Evolutionary conservation across 305 asterid genomes (phyloP).

Genomic region (Plantago lanceolata): DNA sequence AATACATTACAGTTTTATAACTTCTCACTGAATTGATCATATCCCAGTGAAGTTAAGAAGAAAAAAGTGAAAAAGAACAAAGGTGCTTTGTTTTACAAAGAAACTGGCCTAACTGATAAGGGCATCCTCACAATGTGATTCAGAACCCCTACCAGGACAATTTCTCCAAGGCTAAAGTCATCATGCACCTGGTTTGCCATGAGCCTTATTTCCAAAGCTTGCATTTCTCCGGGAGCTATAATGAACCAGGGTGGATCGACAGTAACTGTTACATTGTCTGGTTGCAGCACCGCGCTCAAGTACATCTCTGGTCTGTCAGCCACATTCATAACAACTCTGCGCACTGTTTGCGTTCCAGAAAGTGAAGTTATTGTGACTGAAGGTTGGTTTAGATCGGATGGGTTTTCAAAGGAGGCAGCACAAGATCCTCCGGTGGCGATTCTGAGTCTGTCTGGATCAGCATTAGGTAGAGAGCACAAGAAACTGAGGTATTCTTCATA

Average conservation of each 20-base stretch:
- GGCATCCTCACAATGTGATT: constrained; percentile 72
- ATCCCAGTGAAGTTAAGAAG: not conserved
- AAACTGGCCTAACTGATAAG: constrained; percentile 56
- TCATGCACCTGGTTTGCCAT: constrained; percentile 41
- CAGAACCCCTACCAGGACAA: constrained; percentile 62
- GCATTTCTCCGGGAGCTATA: constrained; percentile 52
- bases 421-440: constrained; percentile 79
- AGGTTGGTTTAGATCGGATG: constrained; percentile 77
- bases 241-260: constrained; percentile 61
- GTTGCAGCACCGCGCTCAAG: constrained; percentile 52
- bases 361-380: constrained; percentile 81
- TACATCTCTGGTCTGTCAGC: constrained; percentile 62
- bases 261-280: constrained; percentile 53
- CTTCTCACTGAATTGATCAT: no score
- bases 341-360: constrained; percentile 47
- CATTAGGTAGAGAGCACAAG: constrained; percentile 76
- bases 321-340: constrained; percentile 52
- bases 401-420: constrained; percentile 39
- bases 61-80: not conserved
- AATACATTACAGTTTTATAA: no score
- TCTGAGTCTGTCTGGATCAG: constrained; percentile 46
- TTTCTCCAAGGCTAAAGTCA: constrained; percentile 80
- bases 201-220: constrained; percentile 50
- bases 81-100: constrained; percentile 25
- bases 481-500: constrained; percentile 69